Conservation (phyloP, 169 alveolate genomes). For the Theileria sp. region DNA sequence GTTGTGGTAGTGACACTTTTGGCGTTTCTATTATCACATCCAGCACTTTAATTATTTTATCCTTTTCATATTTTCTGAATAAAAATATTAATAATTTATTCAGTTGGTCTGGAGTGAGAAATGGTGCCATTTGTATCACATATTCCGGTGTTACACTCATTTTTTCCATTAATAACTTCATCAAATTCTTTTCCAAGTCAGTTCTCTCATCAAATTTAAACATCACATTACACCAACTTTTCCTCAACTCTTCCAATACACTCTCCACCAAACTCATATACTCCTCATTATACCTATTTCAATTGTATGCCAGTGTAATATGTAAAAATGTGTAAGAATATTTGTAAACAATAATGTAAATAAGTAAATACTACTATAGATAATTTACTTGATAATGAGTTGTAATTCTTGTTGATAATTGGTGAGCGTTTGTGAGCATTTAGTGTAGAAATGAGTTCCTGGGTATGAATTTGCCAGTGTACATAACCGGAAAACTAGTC, state of each 20-base stretch:
- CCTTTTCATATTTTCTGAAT: slow-evolving; percentile 30
- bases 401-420: background rate
- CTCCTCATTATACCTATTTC: slow-evolving; percentile 3
- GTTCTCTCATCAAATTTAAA: slow-evolving; percentile 1
- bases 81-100: slow-evolving; percentile 21
- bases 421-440: background rate
- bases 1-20: slow-evolving; percentile 55
- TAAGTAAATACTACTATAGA: no score
- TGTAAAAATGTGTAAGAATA: no score
- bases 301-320: background rate
- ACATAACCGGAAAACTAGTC: background rate
- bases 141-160: slow-evolving; percentile 11
- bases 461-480: background rate
- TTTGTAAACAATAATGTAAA: no score
- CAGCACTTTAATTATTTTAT: slow-evolving; percentile 17
- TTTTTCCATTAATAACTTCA: background rate
- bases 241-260: background rate
- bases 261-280: background rate
- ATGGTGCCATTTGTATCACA: slow-evolving; percentile 52
- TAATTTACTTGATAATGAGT: slow-evolving; percentile 1
- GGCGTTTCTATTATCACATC: slow-evolving; percentile 36
- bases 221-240: background rate
- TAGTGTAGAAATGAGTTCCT: background rate
- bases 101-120: slow-evolving; percentile 46
- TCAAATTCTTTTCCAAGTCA: background rate